phyloP scores from a whole-genome alignment of 2,329 filamentous ascomycete species.

The Pyrenophora teres region DNA sequence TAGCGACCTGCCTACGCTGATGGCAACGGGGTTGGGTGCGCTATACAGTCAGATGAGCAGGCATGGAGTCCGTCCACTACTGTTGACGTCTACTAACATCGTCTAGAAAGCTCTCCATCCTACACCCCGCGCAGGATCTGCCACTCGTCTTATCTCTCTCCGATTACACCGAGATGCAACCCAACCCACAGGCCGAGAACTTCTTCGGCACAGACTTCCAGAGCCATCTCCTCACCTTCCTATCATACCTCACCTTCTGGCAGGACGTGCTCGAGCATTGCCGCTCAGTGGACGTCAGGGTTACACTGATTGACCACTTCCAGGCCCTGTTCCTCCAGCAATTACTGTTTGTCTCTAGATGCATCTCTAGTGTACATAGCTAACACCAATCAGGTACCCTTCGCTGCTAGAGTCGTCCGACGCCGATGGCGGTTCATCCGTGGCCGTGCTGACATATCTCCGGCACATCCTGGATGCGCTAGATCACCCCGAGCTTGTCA shows the following conservation, averaged over 20 bases:
- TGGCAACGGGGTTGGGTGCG: slow-evolving; percentile 92
- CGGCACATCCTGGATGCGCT: slow-evolving; percentile 87
- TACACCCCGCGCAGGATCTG: slow-evolving; percentile 73
- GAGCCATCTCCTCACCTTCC: slow-evolving; percentile 86
- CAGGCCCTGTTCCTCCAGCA: slow-evolving; percentile 96
- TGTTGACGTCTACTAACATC: slow-evolving; percentile 12
- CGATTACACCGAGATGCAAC: slow-evolving; percentile 78
- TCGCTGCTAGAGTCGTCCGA: slow-evolving; percentile 96
- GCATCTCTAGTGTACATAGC: neutral
- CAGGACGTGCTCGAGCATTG: slow-evolving; percentile 98
- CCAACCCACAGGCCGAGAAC: slow-evolving; percentile 68
- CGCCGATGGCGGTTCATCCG: slow-evolving; percentile 93
- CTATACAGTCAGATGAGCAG: slow-evolving; percentile 71
- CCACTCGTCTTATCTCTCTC: slow-evolving; percentile 87
- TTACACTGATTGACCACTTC: slow-evolving; percentile 93
- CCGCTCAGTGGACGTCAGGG: slow-evolving; percentile 86
- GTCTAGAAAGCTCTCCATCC: slow-evolving; percentile 75
- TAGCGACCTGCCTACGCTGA: slow-evolving; percentile 92
- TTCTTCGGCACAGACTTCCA: slow-evolving; percentile 77
- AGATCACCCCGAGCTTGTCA: slow-evolving; percentile 91
- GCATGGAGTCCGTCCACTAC: slow-evolving; percentile 36
- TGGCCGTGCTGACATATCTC: slow-evolving; percentile 92
- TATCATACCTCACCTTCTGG: slow-evolving; percentile 96
- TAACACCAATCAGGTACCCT: slow-evolving; percentile 69
- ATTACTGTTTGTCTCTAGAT: slow-evolving; percentile 66